Base-by-base conservation (phyloP, 225 moss, liverwort and hornwort species). In the Climacium dendroides region DNA sequence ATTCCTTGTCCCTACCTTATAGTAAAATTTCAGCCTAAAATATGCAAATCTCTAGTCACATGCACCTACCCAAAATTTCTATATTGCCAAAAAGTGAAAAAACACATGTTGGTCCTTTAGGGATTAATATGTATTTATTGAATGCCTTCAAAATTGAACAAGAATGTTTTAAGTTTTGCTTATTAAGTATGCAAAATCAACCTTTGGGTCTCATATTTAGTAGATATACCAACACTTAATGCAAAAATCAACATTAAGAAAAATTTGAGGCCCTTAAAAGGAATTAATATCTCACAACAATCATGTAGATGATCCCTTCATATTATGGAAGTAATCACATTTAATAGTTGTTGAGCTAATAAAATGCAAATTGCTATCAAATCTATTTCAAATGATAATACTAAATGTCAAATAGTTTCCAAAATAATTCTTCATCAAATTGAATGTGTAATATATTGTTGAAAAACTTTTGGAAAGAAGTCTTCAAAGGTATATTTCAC, bases 381-480 rank as follows among this genome's bases (percentile, higher is more conserved):
- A 37, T 55, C 16, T 2, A 57, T 37, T 25, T 18, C 0, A 0
- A 3, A 57, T 26, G 5, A 37, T 0, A 78, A 4, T 1, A 26
- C 8, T 23, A 15, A 15, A n/a, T 25, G 23, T 2, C 15, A 7
- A 57, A 78, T 0, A 0, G 3, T 28, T 59, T 79, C 4, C 4
- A 43, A 79, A 37, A 41, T 41, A 59, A 43, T 59, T 43, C 18
- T 20, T 30, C 13, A 20, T 30, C 9, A 9, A 79, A 26, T 30
- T 79, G 20, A 43, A 79, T 58, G 19, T 5, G 8, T 41, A 12
- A 20, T 0, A 58, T 5, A 7, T 26, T 57, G 0, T 59, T 58
- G 2, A 8, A 59, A 11, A 2, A 0, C 2, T 19, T 58, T 19
- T 5, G 2, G 16, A 24, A 25, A 37, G 1, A 77, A 7, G 6